Conservation (phyloP, 2,329 filamentous ascomycete genomes). For the Colletotrichum sp. region DNA sequence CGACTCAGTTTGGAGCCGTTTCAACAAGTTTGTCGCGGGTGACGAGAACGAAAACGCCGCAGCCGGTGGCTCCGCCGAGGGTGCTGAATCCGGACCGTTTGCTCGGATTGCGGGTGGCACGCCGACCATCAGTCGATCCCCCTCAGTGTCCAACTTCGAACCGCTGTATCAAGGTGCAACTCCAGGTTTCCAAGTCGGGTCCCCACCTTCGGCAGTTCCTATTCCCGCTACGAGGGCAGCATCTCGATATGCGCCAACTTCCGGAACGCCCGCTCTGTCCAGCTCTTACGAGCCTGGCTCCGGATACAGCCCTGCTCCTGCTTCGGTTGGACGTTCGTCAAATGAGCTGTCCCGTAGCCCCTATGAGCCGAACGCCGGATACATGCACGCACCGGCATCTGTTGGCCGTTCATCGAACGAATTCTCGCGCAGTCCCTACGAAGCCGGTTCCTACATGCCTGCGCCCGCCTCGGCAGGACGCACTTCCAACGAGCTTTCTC, state of each 20-base stretch:
- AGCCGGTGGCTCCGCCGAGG: constrained; percentile 60
- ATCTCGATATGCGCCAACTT: constrained; percentile 55
- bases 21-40: constrained; percentile 95
- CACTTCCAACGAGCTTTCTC: constrained; percentile 32
- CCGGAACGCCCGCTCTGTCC: constrained; percentile 28
- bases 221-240: constrained; percentile 45
- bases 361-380: constrained; percentile 24
- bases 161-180: constrained; percentile 65
- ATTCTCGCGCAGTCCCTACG: constrained; percentile 29
- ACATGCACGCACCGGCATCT: background rate
- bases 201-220: constrained; percentile 36
- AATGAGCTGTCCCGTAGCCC: constrained; percentile 31
- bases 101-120: constrained; percentile 79
- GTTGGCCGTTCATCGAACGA: constrained; percentile 30
- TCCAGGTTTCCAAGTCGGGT: constrained; percentile 31
- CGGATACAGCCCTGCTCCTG: constrained; percentile 25
- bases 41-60: constrained; percentile 77
- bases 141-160: constrained; percentile 75
- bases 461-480: constrained; percentile 26
- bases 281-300: constrained; percentile 27
- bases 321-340: constrained; percentile 27
- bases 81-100: constrained; percentile 76
- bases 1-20: constrained; percentile 86
- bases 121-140: constrained; percentile 75
- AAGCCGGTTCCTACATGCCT: constrained; percentile 25